Percentiles rank a stretch among this genome's conserved stretches.
Conservation (phyloP, 2,329 filamentous ascomycete species). For the Aspergillus ustus region DNA sequence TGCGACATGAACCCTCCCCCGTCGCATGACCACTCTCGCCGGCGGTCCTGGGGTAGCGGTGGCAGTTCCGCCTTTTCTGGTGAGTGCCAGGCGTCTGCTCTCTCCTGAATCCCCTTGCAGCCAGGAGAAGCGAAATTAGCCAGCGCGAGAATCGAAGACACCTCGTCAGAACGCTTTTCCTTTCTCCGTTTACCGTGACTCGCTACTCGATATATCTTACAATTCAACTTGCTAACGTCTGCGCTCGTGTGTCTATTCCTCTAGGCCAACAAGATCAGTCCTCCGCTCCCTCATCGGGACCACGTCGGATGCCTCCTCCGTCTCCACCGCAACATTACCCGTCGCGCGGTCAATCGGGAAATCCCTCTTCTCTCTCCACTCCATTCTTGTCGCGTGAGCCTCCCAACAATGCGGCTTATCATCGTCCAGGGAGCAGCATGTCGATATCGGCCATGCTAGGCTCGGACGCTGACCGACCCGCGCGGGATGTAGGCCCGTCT, state of each 20-base stretch:
- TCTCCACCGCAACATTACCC: conserved; percentile 55
- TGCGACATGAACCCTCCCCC: conserved; percentile 44
- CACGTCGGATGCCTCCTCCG: conserved; percentile 56
- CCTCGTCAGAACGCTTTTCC: conserved; percentile 8
- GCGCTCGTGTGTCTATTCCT: neutral
- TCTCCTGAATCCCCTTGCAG: conserved; percentile 14
- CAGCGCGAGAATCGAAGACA: conserved; percentile 5
- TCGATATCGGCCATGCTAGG: conserved; percentile 76
- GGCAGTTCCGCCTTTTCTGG: conserved; percentile 43
- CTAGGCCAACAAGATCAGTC: conserved; percentile 37
- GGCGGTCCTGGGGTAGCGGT: conserved; percentile 43
- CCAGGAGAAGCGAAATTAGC: conserved; percentile 15
- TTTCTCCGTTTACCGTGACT: neutral
- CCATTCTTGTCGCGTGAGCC: conserved; percentile 58
- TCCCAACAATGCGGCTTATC: conserved; percentile 55
- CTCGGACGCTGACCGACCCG: conserved; percentile 52
- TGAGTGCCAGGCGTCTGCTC: conserved; percentile 34
- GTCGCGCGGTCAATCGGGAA: conserved; percentile 46
- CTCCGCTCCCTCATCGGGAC: conserved; percentile 41
- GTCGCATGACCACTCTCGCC: conserved; percentile 38
- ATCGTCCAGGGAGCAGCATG: conserved; percentile 68
- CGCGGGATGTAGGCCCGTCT: conserved; percentile 52
- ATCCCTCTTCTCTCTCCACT: conserved; percentile 44
- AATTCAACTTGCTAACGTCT: conserved; percentile 19
- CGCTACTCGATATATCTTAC: neutral